phyloP scores from a whole-genome alignment of 2,329 filamentous ascomycete genomes.

The Xylaria arbuscula region DNA sequence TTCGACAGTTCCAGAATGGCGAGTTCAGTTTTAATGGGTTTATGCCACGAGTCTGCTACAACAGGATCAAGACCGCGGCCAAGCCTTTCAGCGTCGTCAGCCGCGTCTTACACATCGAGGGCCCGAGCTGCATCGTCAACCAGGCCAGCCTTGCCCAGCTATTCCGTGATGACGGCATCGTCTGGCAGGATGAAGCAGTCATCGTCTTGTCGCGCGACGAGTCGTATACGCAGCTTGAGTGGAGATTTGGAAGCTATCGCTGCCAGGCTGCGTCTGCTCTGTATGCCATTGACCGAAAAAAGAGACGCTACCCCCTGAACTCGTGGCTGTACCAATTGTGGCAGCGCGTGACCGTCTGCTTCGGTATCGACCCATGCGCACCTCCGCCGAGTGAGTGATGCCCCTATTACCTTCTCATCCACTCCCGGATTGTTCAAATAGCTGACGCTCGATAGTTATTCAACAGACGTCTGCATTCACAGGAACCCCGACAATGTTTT shows the following conservation, averaged over 20 bases:
- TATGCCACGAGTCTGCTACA: conserved; percentile 56
- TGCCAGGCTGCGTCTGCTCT: conserved; percentile 64
- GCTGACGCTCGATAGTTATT: conserved; percentile 16
- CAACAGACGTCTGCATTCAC: neutral
- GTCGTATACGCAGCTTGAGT: conserved; percentile 56
- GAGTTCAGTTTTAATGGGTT: conserved; percentile 56
- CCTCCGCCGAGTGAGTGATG: conserved; percentile 13
- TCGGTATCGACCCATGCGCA: conserved; percentile 40
- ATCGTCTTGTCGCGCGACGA: conserved; percentile 44
- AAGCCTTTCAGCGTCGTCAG: conserved; percentile 48
- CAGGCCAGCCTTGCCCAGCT: conserved; percentile 52
- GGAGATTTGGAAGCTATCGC: conserved; percentile 65
- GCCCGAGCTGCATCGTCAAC: conserved; percentile 59
- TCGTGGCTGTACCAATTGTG: conserved; percentile 1
- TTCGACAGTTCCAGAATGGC: conserved; percentile 56
- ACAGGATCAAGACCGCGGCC: conserved; percentile 60
- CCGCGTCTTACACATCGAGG: conserved; percentile 64
- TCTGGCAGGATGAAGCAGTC: conserved; percentile 61
- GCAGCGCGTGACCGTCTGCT: conserved; percentile 36
- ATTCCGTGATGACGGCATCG: conserved; percentile 56
- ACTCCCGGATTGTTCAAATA: neutral
- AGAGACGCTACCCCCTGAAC: neutral
- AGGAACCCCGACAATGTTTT: neutral
- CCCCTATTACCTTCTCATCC: neutral
- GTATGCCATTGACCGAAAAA: conserved; percentile 25